Percentiles rank a stretch among this genome's conserved stretches.
These are phyloP conservation scores for Phytophthora litchii DNA, from an alignment of 352 stramenopile species.

Conservation along the genomic window DNA sequence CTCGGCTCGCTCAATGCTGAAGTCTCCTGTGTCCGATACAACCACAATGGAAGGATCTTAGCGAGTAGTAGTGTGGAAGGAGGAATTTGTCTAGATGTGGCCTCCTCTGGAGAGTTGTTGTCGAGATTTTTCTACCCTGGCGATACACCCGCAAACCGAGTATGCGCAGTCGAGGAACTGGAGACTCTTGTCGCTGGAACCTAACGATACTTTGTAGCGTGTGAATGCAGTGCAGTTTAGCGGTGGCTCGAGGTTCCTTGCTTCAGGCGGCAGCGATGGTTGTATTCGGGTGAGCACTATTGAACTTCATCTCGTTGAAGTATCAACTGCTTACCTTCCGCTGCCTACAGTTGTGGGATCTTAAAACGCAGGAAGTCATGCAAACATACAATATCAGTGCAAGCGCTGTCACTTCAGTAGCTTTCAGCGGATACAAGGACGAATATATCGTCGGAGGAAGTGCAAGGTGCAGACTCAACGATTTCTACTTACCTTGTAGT, in stretches of 20 bases:
- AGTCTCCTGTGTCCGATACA: conserved; percentile 66
- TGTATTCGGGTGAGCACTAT: conserved; percentile 45
- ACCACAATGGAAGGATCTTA: conserved; percentile 76
- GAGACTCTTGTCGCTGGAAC: neutral
- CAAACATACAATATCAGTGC: conserved; percentile 69
- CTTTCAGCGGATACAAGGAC: conserved; percentile 78
- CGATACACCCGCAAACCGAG: conserved; percentile 42
- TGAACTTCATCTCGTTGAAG: too few relatives aligned
- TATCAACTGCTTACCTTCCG: too few relatives aligned
- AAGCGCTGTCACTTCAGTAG: conserved; percentile 64
- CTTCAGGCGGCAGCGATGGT: conserved; percentile 60
- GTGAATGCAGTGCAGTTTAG: conserved; percentile 77
- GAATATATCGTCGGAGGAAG: conserved; percentile 75
- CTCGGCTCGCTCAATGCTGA: conserved; percentile 61
- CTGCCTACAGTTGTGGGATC: conserved; percentile 59
- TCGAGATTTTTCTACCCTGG: conserved; percentile 68
- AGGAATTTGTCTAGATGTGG: conserved; percentile 62
- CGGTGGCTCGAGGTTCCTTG: conserved; percentile 71
- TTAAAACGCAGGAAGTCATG: conserved; percentile 77
- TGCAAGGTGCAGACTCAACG: conserved; percentile 42
- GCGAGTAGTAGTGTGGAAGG: conserved; percentile 67
- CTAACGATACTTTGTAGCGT: conserved; percentile 29
- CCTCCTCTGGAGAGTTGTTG: conserved; percentile 58
- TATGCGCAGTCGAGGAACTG: conserved; percentile 17
- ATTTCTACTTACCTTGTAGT: too few relatives aligned